Base-by-base conservation (phyloP, 345 rosid genomes). In the Stellera chamaejasme region DNA sequence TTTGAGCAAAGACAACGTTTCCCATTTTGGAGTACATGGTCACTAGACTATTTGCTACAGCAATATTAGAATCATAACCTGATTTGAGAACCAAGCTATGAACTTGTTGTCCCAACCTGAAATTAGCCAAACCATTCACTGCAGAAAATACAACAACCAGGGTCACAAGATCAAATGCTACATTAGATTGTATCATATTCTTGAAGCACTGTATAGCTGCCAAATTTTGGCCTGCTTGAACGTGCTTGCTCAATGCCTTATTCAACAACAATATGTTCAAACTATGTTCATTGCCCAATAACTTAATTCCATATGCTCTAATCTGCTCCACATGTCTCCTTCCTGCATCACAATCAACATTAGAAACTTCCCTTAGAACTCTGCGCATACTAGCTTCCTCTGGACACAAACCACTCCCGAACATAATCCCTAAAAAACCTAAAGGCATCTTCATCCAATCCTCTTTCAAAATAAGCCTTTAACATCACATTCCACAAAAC, bases 401-500 rank as follows among this genome's bases (percentile, higher is more conserved):
- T 43, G 78, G 76, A 69, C 10, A 55, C 48, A 77, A 58, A 47
- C 79, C 75, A 68, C 77, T 75, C 32, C n/a, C 43, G 52, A 64
- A 50, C 77, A 63, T 77, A 77, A 16, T 58, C 73, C 2, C 62
- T 54, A 45, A 82, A 71, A 23, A 75, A 63, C 10, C 4, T 10
- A 5, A 73, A 46, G 10, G 73, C 75, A 64, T 73, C 81, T 53
- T 68, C 58, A n/a, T 56, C 54, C 42, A 63, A 61, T 65, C 75
- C 80, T 46, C 27, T 52, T 11, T 77, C 79, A 19, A 74, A 27
- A 64, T 74, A 69, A 4, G 76, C 85, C 60, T 66, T 75, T 54
- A 80, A 73, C 82, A 82, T 75, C 45, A 77, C 65, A 66, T 80
- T 82, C 89, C 89, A 82, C 63, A 75, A 67, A 58, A 82, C 83